Base-by-base conservation (phyloP, 441 rosid genomes). In the Pelargonium citronellum region DNA sequence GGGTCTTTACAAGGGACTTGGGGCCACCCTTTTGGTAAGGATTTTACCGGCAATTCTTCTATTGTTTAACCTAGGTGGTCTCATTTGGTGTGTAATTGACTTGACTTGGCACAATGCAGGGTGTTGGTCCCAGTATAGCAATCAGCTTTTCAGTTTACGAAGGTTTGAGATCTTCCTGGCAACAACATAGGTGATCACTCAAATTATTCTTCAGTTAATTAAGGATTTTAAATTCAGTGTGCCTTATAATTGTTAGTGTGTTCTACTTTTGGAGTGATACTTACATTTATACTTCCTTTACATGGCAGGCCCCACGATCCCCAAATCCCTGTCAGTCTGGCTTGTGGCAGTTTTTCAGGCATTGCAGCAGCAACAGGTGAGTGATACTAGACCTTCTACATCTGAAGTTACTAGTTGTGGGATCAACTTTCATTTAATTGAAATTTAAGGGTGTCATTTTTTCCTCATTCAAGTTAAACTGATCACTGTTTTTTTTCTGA, bases 271-370 rank as follows among this genome's bases (percentile, higher is more conserved):
- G 39, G 67, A 66, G 49, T 60, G 69, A 66, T 34, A 51, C 41
- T 24, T 66, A n/a, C 19, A 44, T 53, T 39, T 68, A 67, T 13
- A 20, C 37, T 37, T 49, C 61, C 64, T 73, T 19, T 17, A 5
- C 39, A 44, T 68, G 17, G 68, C 81, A 93, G 98, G 86, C 93
- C 95, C 5, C 71, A 87, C 69, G 97, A 93, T 85, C 83, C 96
- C 71, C 69, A 87, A 34, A 71, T 83, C 44, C 74, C 81, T 51
- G 84, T 86, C 66, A 91, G 98, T 79, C 82, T 91, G 69, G 89
- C 93, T 49, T 93, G 97, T 76, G 98, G 96, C 76, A 92, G 98
- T 83, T 84, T 91, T 67, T 92, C 98, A 24, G 97, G 98, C 77
- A 80, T 91, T 76, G 97, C 88, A 53, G 91, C 98, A 61, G 91